Evolutionary conservation across 2,329 filamentous ascomycete species (phyloP).

Genomic region (Fusarium miscanthi): DNA sequence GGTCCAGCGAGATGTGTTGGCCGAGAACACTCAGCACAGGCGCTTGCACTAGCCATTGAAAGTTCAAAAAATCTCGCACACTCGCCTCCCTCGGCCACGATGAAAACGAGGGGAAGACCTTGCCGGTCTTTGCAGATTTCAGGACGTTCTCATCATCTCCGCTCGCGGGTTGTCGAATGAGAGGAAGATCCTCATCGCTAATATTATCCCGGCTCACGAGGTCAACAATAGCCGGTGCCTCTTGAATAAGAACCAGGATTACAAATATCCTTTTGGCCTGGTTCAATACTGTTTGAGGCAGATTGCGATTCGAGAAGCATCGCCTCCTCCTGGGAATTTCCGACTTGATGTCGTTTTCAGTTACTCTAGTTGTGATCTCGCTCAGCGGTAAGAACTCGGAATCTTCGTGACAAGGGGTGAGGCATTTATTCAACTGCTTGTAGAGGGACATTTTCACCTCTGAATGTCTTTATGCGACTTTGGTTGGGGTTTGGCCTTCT

Average conservation of each 20-base stretch:
- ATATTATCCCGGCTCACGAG: constrained; percentile 8
- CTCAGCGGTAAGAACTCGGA: not conserved
- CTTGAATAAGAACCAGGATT: constrained; percentile 23
- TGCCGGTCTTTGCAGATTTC: not conserved
- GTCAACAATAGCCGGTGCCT: not conserved
- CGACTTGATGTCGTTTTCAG: not conserved
- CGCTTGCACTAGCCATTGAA: constrained; percentile 29
- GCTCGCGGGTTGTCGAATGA: not conserved
- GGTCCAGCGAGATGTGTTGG: not conserved
- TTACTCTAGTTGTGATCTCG: not conserved
- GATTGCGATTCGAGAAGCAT: not conserved
- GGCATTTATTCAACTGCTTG: not conserved
- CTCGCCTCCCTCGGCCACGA: not conserved
- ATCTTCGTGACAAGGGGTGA: not conserved
- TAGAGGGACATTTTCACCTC: not conserved
- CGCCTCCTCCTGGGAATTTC: not conserved
- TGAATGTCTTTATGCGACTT: not conserved
- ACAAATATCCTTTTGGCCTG: constrained; percentile 19
- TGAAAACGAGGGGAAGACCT: not conserved
- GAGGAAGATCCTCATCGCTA: constrained; percentile 23
- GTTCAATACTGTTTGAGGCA: not conserved
- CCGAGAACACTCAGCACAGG: constrained; percentile 12
- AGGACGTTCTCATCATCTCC: not conserved
- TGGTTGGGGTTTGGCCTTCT: not conserved
- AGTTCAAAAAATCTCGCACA: constrained; percentile 11